These are phyloP conservation scores for Spongospora subterranea DNA, from an alignment of 208 protist species.

Conservation along the genomic window DNA sequence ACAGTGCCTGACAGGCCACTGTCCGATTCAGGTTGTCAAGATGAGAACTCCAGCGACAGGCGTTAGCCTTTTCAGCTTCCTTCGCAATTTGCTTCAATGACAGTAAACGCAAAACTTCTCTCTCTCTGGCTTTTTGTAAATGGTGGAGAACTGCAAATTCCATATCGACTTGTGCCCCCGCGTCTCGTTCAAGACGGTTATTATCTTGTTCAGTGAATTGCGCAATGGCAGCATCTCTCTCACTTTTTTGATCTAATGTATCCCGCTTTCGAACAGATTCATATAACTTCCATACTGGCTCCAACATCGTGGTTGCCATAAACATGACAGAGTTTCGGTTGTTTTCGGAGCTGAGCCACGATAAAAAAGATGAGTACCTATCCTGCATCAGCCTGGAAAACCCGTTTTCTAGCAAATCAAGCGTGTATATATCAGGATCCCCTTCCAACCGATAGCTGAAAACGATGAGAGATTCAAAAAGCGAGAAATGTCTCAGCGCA, in stretches of 20 bases:
- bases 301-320: background rate
- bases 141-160: conserved; percentile 51
- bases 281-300: background rate
- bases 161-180: background rate
- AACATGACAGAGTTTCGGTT: background rate
- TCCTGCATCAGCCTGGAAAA: background rate
- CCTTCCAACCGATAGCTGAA: background rate
- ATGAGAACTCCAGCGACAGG: background rate
- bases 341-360: background rate
- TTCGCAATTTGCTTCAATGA: background rate
- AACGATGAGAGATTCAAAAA: background rate
- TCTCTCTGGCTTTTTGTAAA: background rate
- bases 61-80: background rate
- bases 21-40: background rate
- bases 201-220: background rate
- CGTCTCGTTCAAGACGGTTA: background rate
- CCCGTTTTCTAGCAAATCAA: background rate
- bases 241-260: background rate
- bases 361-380: background rate
- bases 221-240: background rate
- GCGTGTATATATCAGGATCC: background rate
- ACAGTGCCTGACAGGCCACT: background rate
- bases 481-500: background rate
- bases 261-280: background rate
- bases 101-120: conserved; percentile 32